Conservation (phyloP, 371 early-diverging fungal species). For the Mortierella polycephala region DNA sequence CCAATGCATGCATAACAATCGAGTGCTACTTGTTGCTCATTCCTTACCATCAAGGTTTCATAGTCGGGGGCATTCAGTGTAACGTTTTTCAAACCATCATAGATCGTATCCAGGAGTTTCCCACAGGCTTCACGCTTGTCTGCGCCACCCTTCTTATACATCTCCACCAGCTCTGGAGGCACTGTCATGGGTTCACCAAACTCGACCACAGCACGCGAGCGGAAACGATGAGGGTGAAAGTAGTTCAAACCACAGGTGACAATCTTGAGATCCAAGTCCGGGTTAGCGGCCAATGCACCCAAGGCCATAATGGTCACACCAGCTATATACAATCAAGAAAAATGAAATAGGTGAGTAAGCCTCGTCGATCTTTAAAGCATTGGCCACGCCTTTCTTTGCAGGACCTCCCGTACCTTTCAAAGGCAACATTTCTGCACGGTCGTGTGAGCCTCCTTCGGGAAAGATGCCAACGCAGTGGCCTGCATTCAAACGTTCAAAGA, state of each 20-base stretch:
- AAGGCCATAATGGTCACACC: slow-evolving; percentile 94
- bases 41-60: slow-evolving; percentile 85
- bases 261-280: slow-evolving; percentile 89
- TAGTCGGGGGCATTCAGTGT: slow-evolving; percentile 95
- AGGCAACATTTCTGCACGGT: slow-evolving; percentile 94
- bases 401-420: slow-evolving; percentile 74
- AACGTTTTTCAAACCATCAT: slow-evolving; percentile 82
- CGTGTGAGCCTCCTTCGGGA: slow-evolving; percentile 98
- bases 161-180: slow-evolving; percentile 76
- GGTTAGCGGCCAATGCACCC: slow-evolving; percentile 92
- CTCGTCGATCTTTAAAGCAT: slow-evolving; percentile 1
- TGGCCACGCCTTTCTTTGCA: too few relatives aligned
- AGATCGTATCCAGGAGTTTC: slow-evolving; percentile 78
- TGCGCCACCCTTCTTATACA: slow-evolving; percentile 84
- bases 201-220: slow-evolving; percentile 96
- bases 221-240: slow-evolving; percentile 95
- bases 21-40: background rate
- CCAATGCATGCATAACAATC: background rate
- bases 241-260: slow-evolving; percentile 94
- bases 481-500: slow-evolving; percentile 77
- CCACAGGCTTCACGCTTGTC: slow-evolving; percentile 85
- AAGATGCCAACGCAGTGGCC: slow-evolving; percentile 95
- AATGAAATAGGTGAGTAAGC: background rate
- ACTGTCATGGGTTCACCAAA: slow-evolving; percentile 92
- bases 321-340: slow-evolving; percentile 54